A percentile compares a stretch with the other conserved stretches of the same genome.
These are phyloP conservation scores for Fusarium sp. DNA, from an alignment of 2,329 filamentous ascomycete genomes.

Conservation along the genomic window DNA sequence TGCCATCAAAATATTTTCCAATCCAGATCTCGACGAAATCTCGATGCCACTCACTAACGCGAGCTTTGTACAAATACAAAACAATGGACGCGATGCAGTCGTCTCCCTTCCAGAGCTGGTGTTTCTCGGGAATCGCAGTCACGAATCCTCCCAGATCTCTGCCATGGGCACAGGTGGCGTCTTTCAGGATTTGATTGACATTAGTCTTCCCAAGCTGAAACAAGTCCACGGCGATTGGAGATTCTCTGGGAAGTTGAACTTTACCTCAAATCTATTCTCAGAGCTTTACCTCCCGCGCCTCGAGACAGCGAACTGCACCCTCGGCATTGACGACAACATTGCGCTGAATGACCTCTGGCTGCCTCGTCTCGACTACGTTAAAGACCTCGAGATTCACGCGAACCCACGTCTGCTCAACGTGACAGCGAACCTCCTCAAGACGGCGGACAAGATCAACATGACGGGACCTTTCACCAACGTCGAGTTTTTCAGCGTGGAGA, in stretches of 20 bases:
- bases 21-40: not conserved
- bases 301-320: not conserved
- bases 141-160: not conserved
- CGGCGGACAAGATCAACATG: not conserved
- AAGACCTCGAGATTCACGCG: not conserved
- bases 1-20: not conserved
- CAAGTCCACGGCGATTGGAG: not conserved
- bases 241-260: not conserved
- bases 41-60: not conserved
- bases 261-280: not conserved
- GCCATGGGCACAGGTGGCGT: not conserved
- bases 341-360: not conserved
- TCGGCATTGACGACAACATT: not conserved
- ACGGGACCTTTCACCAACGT: not conserved
- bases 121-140: not conserved
- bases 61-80: not conserved
- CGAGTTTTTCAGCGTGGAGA: not conserved
- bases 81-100: not conserved
- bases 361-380: not conserved
- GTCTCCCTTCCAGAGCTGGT: not conserved
- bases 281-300: not conserved
- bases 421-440: not conserved
- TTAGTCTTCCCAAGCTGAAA: not conserved
- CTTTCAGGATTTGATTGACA: not conserved
- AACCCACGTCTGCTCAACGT: not conserved